Conservation (phyloP, 2,329 filamentous ascomycete species). For the Incumbomyces delicatus region DNA sequence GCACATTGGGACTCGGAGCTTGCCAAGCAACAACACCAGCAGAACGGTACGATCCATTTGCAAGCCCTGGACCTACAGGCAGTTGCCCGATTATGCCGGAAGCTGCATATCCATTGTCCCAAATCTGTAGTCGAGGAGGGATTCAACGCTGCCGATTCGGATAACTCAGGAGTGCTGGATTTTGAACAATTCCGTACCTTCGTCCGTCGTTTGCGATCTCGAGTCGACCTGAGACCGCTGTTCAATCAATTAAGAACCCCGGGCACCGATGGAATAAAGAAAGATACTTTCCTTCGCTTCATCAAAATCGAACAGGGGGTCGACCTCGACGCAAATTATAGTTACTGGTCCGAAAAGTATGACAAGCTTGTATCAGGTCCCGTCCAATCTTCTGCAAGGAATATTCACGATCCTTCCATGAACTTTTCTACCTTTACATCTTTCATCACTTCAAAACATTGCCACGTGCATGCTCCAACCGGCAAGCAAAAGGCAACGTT, state of each 20-base stretch:
- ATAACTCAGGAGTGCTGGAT: constrained; percentile 56
- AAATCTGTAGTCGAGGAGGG: constrained; percentile 61
- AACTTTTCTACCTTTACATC: constrained; percentile 67
- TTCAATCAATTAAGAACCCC: constrained; percentile 55
- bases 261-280: constrained; percentile 55
- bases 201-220: constrained; percentile 69
- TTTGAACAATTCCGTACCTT: constrained; percentile 78
- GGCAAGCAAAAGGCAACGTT: constrained; percentile 55
- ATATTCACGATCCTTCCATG: constrained; percentile 45
- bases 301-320: constrained; percentile 65
- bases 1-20: constrained; percentile 83
- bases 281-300: constrained; percentile 66
- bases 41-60: constrained; percentile 44
- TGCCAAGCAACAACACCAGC: constrained; percentile 50
- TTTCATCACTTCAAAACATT: constrained; percentile 66
- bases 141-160: constrained; percentile 64
- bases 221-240: constrained; percentile 68
- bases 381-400: constrained; percentile 8
- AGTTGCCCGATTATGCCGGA: constrained; percentile 75
- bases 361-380: constrained; percentile 13
- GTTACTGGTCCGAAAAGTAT: constrained; percentile 15
- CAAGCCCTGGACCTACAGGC: constrained; percentile 68
- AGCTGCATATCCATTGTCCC: constrained; percentile 83
- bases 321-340: constrained; percentile 54
- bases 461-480: constrained; percentile 52